Base-by-base conservation (phyloP, 176 grass and related monocot genomes). In the Echinochloa phyllopogon region DNA sequence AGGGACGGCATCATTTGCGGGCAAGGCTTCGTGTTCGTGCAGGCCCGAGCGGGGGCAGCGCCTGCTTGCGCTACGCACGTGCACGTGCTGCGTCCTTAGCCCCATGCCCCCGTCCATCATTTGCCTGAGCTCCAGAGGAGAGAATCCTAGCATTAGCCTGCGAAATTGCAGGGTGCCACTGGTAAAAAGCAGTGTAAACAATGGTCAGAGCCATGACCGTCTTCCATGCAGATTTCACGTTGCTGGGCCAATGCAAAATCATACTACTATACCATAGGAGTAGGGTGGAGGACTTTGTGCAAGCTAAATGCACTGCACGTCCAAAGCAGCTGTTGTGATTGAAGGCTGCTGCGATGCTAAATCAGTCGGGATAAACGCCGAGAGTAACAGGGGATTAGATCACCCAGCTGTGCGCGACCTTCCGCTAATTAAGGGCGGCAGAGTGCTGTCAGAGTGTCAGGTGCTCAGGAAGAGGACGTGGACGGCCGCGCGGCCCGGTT, bases 1-100 rank as follows among this genome's bases (percentile, higher is more conserved):
- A 42, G 53, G 27, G 71, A 57, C 86, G 62, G 21, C 72, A 83
- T 77, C 50, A 77, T 82, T 61, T 49, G 60, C 39, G 8, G 39
- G 72, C 43, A 45, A 56, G 43, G 68, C 68, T 33, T 33, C 29
- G 65, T 92, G 77, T 33, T 33, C 29, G 65, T 92, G 77, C 80
- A 85, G 55, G 80, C 55, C 78, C 82, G 23, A 74, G 63, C 68
- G 80, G 74, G 65, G 76, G 85, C 83, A 85, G 25, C 72, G 72
- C 74, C 83, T 62, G 79, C 90, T 88, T 80, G 75, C 75, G 72
- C 81, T 81, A 86, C 88, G 88, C 94, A 97, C 94, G 92, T 97
- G 88, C 94, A 97, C 94, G 92, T 97, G 86, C 86, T 79, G 48
- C 73, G 3, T 18, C 59, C 65, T 62, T 49, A 11, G 47, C 1